Base-by-base conservation (phyloP, 2,329 filamentous ascomycete genomes). In the Cercospora sp. region DNA sequence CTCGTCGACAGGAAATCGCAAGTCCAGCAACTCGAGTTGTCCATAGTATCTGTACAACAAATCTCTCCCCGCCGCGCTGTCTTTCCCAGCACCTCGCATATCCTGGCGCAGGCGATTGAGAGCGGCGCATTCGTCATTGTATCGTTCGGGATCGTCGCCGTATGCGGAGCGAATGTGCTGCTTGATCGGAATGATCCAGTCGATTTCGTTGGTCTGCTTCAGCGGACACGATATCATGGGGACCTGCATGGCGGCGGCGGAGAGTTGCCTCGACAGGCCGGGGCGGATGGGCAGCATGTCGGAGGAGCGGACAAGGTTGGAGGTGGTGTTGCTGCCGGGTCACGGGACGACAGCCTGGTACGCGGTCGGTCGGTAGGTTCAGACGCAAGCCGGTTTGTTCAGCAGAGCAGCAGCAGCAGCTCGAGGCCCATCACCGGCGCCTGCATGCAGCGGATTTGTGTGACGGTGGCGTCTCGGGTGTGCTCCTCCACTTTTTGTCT, bases 11-110 rank as follows among this genome's bases (percentile, higher is more conserved):
- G 96, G 96, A 77, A 99, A 99, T 69, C 95, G 87, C 76, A 99
- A 83, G 80, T 99, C 95, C 70, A 99, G 83, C 63, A 99, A 85
- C 82, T 99, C 95, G 67, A 99, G 87, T 82, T 99, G 95, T 48
- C 94, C 95, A 79, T 99, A 99, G 82, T 99, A 99, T 78, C 95
- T 88, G 80, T 99, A 99, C 61, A 99, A 84, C 77, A 99, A 85
- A 80, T 99, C 95, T 76, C 95, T 85, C 59, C 95, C 95, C 5
- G 94, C 92, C 23, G 93, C 95, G 81, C 93, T 98, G 79, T 99
- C 95, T 81, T 96, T 97, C 23, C 95, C 94, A 33, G 95, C 95
- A 36, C 96, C 95, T 78, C 96, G 89, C 92, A 99, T 97, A 79
- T 99, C 96, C 87, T 99, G 96, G 75, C 95, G 90, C 81, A 99